phyloP scores from a whole-genome alignment of 78 protist species.

The Carpediemonas membranifera region DNA sequence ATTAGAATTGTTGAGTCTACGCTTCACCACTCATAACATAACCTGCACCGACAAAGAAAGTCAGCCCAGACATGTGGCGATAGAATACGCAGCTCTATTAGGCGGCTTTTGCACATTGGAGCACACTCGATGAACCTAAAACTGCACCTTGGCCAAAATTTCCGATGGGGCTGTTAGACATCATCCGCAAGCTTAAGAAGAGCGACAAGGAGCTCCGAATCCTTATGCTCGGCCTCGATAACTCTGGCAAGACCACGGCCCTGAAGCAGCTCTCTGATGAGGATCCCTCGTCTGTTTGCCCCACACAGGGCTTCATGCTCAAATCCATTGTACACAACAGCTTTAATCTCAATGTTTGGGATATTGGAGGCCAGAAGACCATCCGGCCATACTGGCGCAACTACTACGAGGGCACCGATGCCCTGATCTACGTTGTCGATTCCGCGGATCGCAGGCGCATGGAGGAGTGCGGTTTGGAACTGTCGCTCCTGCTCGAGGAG shows the following conservation, averaged over 20 bases:
- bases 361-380: slow-evolving; percentile 69
- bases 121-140: too few species aligned
- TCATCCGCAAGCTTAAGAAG: slow-evolving; percentile 37
- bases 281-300: slow-evolving; percentile 39
- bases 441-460: slow-evolving; percentile 28
- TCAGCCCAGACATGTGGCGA: too few species aligned
- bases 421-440: slow-evolving; percentile 47
- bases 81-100: too few species aligned
- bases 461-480: slow-evolving; percentile 48
- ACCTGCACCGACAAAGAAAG: too few species aligned
- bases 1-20: too few species aligned
- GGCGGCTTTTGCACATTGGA: too few species aligned
- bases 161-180: slow-evolving; percentile 57
- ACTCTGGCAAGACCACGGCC: slow-evolving; percentile 62
- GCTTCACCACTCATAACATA: too few species aligned
- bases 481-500: slow-evolving; percentile 15
- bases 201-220: slow-evolving; percentile 52
- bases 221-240: slow-evolving; percentile 72
- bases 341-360: slow-evolving; percentile 74
- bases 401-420: slow-evolving; percentile 58
- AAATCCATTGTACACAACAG: slow-evolving; percentile 51
- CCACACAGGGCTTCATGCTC: slow-evolving; percentile 81
- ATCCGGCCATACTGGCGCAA: slow-evolving; percentile 73
- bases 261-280: slow-evolving; percentile 44
- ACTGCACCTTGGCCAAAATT: too few species aligned